Base-by-base conservation (phyloP, 768 basidiomycete genomes). In the Pleurotus ostreatus region DNA sequence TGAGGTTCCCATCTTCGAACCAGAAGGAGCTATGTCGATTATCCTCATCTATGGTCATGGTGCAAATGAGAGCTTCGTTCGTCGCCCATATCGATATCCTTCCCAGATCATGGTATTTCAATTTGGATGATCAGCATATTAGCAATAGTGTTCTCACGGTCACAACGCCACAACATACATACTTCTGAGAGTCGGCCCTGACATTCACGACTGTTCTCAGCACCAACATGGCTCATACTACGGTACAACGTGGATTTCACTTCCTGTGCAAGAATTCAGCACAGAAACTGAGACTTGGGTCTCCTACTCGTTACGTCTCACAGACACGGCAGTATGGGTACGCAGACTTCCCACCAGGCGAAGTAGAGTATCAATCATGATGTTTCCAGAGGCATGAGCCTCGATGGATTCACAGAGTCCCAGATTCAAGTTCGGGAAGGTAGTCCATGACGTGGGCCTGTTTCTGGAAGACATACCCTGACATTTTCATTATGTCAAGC, bases 1-100 rank as follows among this genome's bases (percentile, higher is more conserved):
- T 67, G 11, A 86, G 65, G 16, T 81, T 81, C 57, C 83, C 88
- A 62, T 89, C 86, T 34, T 83, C 74, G 60, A 88, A 82, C 85
- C 85, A 89, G 64, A 80, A 86, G 20, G 68, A 67, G 0, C 78
- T 74, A 64, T 86, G 82, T 43, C 39, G 68, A 63, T 4, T 65
- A 62, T 9, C 26, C 26, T 20, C 22, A 18, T 48, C 46, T 15
- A 18, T 48, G 46, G 30, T 23, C 46, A 25, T 20, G 46, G 46
- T 47, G 6, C 46, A 47, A 26, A 25, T 44, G 43, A 34, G 30
- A 34, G 9, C 30, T 9, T 34, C 11, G 30, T 30, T 34, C 30
- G 8, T 34, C 11, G 30, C 30, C 30, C 30, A 11, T 30, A 30
- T 44, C 15, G n/a, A 44, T 20, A 15, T 3, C 43, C 6, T 44